Base-by-base conservation (phyloP, 2,329 filamentous ascomycete species). In the Epichloe elymi region DNA sequence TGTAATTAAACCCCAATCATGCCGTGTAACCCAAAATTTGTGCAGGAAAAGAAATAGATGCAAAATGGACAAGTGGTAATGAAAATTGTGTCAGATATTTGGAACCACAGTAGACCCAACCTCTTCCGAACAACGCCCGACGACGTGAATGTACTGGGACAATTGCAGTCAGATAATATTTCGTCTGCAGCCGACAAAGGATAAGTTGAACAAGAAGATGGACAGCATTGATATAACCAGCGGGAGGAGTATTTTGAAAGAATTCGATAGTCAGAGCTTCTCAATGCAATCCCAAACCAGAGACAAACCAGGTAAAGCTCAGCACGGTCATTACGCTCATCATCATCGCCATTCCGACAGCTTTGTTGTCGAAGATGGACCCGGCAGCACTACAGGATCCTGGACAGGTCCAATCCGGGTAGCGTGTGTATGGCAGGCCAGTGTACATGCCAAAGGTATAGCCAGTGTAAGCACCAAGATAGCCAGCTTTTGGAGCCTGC, bases 281-380 rank as follows among this genome's bases (percentile, higher is more conserved):
- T 33, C 54, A 67, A 44, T 70, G 61, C 37, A 68, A 59, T 8
- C 65, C 68, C 11, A 78, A 60, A 2, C 79, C 78, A 23, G 70
- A 70, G 38, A 82, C 77, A 57, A 83, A 83, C 79, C 79, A 83
- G 33, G 79, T 82, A 56, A 83, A 83, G 61, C 75, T 79, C 33
- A 78, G 56, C 4, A 83, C 67, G 1, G 79, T 82, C 42, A 80
- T 61, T 35, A 75, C 46, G 57, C 74, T 72, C 74, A 82, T 80
- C 12, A 70, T 67, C 47, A 78, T 43, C 37, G 74, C 74, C 51
- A 80, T 71, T 5, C 71, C 68, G 8, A 80, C 37, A 1, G 74
- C 74, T 41, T 71, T 69, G 54, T 62, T 64, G 54, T 79, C 73
- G 51, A 74, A 64, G 44, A 67, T 65, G 14, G 72, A 69, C 23